These are phyloP conservation scores for Pyrenochaeta sp. DNA, from an alignment of 2,329 filamentous ascomycete species.

Conservation along the genomic window DNA sequence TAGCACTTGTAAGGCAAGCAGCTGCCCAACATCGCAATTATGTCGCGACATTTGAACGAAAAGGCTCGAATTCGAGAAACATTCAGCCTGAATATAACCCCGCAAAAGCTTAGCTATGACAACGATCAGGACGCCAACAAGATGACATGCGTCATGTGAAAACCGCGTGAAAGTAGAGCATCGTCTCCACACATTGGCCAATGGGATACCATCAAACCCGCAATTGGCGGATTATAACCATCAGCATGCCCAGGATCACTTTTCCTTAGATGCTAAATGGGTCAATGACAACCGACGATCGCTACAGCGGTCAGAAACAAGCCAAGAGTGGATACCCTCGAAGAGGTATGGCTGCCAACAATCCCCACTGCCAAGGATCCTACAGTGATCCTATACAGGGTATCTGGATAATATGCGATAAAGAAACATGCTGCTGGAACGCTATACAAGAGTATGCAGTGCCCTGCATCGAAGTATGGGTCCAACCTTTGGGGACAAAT, in stretches of 20 bases:
- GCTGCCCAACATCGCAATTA: neutral
- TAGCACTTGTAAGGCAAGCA: too few relatives aligned
- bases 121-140: neutral
- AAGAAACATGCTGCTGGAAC: neutral
- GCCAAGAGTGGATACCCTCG: conserved; percentile 9
- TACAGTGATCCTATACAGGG: conserved; percentile 16
- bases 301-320: neutral
- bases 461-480: neutral
- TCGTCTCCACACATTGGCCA: conserved; percentile 1
- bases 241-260: conserved; percentile 9
- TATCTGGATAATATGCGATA: conserved; percentile 24
- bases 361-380: conserved; percentile 11
- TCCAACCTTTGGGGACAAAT: too few relatives aligned
- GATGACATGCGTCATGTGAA: neutral
- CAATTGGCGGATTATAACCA: conserved; percentile 1
- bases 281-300: conserved; percentile 8
- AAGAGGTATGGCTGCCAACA: conserved; percentile 9
- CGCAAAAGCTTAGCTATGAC: conserved; percentile 12
- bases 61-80: neutral
- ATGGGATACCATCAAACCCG: neutral
- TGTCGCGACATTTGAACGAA: neutral
- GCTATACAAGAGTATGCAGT: conserved; percentile 12
- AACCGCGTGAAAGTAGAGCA: conserved; percentile 8
- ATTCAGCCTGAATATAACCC: conserved; percentile 22
- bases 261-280: conserved; percentile 19